A percentile compares a stretch with the other conserved stretches of the same genome.
Evolutionary conservation across 2,329 filamentous ascomycete species (phyloP).

Genomic region (Colletotrichum destructivum): DNA sequence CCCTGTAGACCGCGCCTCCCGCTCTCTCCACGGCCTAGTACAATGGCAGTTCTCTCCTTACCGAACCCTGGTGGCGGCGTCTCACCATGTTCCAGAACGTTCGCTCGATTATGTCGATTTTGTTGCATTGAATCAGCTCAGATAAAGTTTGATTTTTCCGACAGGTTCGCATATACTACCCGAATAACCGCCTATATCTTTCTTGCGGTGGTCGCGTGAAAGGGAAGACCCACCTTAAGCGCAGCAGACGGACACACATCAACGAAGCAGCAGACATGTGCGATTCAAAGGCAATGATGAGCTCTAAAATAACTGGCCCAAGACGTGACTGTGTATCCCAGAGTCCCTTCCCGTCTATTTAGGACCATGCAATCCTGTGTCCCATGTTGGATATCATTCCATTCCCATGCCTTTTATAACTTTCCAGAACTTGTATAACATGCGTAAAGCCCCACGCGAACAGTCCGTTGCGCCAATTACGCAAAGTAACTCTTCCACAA

Average conservation of each 20-base stretch:
- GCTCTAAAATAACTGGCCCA: slow-evolving; percentile 13
- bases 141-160: not conserved
- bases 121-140: not conserved
- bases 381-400: slow-evolving; percentile 31
- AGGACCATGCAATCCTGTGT: slow-evolving; percentile 14
- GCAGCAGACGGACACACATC: not conserved
- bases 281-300: slow-evolving; percentile 5
- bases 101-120: not conserved
- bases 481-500: slow-evolving; percentile 99
- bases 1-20: slow-evolving; percentile 10
- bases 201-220: no score
- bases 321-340: slow-evolving; percentile 26
- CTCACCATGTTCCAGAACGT: slow-evolving; percentile 18
- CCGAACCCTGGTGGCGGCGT: not conserved
- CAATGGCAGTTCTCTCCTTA: no score
- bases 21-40: not conserved
- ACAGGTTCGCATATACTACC: no score
- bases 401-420: slow-evolving; percentile 19
- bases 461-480: slow-evolving; percentile 56
- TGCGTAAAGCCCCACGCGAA: not conserved
- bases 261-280: not conserved
- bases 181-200: no score
- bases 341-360: slow-evolving; percentile 16
- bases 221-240: no score
- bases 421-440: slow-evolving; percentile 14